A percentile compares a stretch with the other conserved stretches of the same genome.
Evolutionary conservation across 2,329 filamentous ascomycete genomes (phyloP).

Genomic region (Pseudogymnoascus sp.): DNA sequence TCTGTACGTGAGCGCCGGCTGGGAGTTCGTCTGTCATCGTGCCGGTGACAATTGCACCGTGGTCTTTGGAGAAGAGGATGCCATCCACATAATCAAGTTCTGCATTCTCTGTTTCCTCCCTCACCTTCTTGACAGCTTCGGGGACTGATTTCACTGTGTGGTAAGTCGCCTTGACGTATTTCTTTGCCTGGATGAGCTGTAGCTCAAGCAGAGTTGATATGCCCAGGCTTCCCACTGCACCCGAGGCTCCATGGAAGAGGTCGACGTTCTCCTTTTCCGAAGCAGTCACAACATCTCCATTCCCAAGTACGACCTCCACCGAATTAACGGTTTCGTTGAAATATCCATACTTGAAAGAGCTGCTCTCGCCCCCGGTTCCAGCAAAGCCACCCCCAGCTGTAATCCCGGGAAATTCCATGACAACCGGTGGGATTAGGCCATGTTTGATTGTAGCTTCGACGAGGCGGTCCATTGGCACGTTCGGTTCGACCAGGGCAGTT

Average conservation of each 20-base stretch:
- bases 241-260: slow-evolving; percentile 51
- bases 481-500: slow-evolving; percentile 53
- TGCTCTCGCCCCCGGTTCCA: slow-evolving; percentile 59
- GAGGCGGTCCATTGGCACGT: slow-evolving; percentile 59
- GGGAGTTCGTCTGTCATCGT: slow-evolving; percentile 35
- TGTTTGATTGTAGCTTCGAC: slow-evolving; percentile 48
- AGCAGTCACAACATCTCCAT: slow-evolving; percentile 45
- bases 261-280: slow-evolving; percentile 41
- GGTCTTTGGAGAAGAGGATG: slow-evolving; percentile 41
- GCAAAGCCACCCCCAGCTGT: slow-evolving; percentile 60
- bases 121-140: slow-evolving; percentile 37
- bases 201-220: slow-evolving; percentile 53
- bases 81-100: slow-evolving; percentile 54
- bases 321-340: slow-evolving; percentile 56
- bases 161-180: slow-evolving; percentile 50
- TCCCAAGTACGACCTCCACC: slow-evolving; percentile 55
- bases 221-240: slow-evolving; percentile 52
- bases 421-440: slow-evolving; percentile 53
- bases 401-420: slow-evolving; percentile 66
- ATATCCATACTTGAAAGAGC: slow-evolving; percentile 56
- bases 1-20: slow-evolving; percentile 22
- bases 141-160: slow-evolving; percentile 35
- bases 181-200: slow-evolving; percentile 44
- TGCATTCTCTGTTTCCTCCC: slow-evolving; percentile 26
- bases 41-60: slow-evolving; percentile 48